These are phyloP conservation scores for Blastocystis sp. DNA, from an alignment of 352 stramenopile genomes.

Conservation along the genomic window DNA sequence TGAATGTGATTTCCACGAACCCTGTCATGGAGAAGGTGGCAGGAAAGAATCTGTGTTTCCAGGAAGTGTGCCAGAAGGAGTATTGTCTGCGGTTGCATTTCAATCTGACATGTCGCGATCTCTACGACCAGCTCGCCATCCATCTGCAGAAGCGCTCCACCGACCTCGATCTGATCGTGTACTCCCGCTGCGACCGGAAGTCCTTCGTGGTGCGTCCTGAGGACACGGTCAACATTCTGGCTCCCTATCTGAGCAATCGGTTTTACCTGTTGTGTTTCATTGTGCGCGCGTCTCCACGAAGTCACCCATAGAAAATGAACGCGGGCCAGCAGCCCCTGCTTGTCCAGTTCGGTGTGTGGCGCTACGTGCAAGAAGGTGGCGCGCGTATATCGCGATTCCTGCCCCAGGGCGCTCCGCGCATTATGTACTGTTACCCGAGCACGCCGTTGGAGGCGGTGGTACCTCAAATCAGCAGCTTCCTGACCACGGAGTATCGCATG, in stretches of 20 bases:
- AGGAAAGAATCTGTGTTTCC: background rate
- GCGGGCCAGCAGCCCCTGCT: background rate
- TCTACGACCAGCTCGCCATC: constrained; percentile 27
- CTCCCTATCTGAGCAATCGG: background rate
- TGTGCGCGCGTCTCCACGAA: background rate
- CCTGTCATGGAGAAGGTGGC: background rate
- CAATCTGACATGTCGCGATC: background rate
- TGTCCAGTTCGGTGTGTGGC: background rate
- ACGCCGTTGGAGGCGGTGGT: background rate
- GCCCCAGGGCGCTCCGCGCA: background rate
- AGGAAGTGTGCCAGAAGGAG: background rate
- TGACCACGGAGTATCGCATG: background rate
- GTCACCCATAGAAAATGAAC: background rate
- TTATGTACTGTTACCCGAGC: background rate
- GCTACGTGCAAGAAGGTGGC: background rate
- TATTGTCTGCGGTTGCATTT: background rate
- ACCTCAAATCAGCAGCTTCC: background rate
- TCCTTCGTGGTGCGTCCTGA: background rate
- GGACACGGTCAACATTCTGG: background rate
- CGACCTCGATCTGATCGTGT: constrained; percentile 14
- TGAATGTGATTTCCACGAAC: constrained; percentile 3
- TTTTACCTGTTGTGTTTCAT: constrained; percentile 14
- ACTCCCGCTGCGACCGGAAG: background rate
- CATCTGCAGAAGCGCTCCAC: background rate
- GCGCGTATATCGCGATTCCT: background rate